Base-by-base conservation (phyloP, 2,329 filamentous ascomycete species). In the Colletotrichum plurivorum region DNA sequence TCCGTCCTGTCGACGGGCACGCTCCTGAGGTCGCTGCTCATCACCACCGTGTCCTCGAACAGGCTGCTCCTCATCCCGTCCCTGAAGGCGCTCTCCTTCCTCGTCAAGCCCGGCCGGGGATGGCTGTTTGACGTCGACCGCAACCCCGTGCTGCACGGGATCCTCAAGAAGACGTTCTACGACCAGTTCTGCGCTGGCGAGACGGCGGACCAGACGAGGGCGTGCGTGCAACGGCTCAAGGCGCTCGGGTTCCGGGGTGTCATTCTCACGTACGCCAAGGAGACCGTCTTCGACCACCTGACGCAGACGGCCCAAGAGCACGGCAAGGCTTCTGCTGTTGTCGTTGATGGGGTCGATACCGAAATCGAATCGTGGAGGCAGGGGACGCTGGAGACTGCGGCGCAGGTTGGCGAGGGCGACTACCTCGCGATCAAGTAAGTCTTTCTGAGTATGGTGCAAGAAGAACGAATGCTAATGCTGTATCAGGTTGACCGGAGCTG, bases 131-230 rank as follows among this genome's bases (percentile, higher is more conserved):
- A 83, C 71, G 79, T 87, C 16, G 85, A 88, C 54, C 79, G 79
- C 48, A 89, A 89, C 72, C 82, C 83, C 0, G 18, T 88, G 0
- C 76, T 89, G 13, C 78, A 81, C 27, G 75, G 78, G 12, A 64
- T 88, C 3, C 78, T 89, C 7, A 85, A 84, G 73, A 79, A 82
- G 67, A 88, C 86, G 0, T 87, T 85, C 4, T 84, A 78, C 73
- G 85, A 86, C 45, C 87, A 89, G 63, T 89, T 89, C 76, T 89
- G 87, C 71, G 84, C 85, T 0, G 87, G 87, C 1, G 84, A 85
- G 73, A 84, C 81, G 27, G 77, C 78, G 13, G 74, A 77, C 0
- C 84, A 88, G 76, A 84, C 87, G 0, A 77, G 78, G n/a, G 75
- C 74, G 18, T 84, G 80, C 0, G 81, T 83, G 62, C 77, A 78